Conservation (phyloP, 306 rosid genomes). For the Medicago arabica region DNA sequence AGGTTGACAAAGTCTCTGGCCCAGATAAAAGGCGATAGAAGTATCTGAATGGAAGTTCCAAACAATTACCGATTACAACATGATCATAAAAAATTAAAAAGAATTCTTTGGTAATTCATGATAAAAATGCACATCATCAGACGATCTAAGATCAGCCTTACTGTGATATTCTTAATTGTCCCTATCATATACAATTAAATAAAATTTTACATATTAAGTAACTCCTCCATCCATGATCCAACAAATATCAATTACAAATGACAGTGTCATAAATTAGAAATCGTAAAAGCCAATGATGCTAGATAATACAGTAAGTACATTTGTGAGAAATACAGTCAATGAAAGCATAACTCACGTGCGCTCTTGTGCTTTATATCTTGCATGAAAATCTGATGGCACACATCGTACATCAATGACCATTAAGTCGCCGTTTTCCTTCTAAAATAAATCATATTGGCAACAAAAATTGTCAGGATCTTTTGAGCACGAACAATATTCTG, state of each 20-base stretch:
- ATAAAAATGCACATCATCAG: constrained; percentile 17
- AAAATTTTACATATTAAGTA: constrained; percentile 17
- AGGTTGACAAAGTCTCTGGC: constrained; percentile 75
- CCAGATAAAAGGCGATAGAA: constrained; percentile 87
- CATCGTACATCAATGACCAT: constrained; percentile 75
- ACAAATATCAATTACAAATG: constrained; percentile 6
- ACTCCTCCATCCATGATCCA: not conserved
- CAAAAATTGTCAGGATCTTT: constrained; percentile 34
- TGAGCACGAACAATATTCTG: constrained; percentile 7
- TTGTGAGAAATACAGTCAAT: constrained; percentile 1
- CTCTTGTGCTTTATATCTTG: constrained; percentile 90
- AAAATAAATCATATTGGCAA: constrained; percentile 40
- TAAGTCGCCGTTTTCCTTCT: constrained; percentile 82
- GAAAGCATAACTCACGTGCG: constrained; percentile 64
- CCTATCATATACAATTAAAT: not conserved
- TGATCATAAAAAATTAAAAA: constrained; percentile 17
- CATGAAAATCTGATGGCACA: constrained; percentile 82
- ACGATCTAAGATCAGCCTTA: constrained; percentile 25
- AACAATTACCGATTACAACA: constrained; percentile 14
- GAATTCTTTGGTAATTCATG: constrained; percentile 1
- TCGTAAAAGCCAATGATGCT: constrained; percentile 23
- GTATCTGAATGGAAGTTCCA: constrained; percentile 59
- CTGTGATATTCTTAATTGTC: constrained; percentile 10
- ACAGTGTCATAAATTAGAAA: not conserved
- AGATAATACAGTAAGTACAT: constrained; percentile 11